Evolutionary conservation across 225 moss, liverwort and hornwort genomes (phyloP).

Genomic region (Physcomitrium patens): DNA sequence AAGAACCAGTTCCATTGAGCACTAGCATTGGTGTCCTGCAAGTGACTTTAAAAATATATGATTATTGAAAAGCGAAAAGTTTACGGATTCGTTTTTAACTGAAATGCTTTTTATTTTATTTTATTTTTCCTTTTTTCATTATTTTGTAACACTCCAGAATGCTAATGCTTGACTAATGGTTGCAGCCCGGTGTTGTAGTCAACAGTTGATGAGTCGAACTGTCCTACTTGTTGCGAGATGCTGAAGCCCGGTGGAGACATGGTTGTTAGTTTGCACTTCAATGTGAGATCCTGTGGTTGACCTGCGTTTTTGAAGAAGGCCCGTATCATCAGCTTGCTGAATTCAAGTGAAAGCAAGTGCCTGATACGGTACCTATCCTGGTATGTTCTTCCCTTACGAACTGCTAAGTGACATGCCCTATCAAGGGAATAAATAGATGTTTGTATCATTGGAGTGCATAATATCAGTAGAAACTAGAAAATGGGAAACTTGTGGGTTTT

Average conservation of each 20-base stretch:
- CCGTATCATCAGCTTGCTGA: constrained; percentile 6
- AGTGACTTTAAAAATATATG: no score
- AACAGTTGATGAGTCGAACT: no score
- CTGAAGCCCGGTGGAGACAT: constrained; percentile 18
- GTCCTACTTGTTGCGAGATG: constrained; percentile 4
- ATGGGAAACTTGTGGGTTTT: neutral
- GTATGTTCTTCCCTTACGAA: neutral
- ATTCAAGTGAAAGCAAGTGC: constrained; percentile 8
- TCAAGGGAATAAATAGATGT: neutral
- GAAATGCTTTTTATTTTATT: no score
- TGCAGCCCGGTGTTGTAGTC: no score
- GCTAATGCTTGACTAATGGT: no score
- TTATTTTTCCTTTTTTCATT: no score
- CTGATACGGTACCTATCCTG: constrained; percentile 10
- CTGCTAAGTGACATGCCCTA: neutral
- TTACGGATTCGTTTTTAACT: no score
- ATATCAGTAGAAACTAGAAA: neutral
- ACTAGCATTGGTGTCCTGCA: no score
- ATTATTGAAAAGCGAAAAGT: no score
- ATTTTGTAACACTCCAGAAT: no score
- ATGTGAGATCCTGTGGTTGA: constrained; percentile 21
- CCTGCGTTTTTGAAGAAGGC: neutral
- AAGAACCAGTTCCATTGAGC: no score
- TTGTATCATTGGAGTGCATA: neutral
- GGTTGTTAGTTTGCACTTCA: constrained; percentile 12